Percentiles rank a stretch among this genome's conserved stretches.
phyloP scores from a whole-genome alignment of 2,329 filamentous ascomycete species.

The Rhynchosporium secalis region DNA sequence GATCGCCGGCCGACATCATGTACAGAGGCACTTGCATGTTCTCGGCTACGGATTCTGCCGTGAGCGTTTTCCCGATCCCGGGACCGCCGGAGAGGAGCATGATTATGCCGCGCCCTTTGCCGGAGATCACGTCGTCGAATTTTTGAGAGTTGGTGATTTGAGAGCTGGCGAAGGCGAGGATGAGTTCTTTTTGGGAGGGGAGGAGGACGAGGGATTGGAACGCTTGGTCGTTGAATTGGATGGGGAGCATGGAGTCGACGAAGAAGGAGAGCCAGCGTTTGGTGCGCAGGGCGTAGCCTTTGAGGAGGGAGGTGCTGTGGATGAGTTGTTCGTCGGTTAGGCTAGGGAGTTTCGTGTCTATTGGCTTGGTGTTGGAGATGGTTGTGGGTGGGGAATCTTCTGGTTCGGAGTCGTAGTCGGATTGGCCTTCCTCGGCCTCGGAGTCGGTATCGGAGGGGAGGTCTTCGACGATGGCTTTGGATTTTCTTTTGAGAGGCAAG shows the following conservation, averaged over 20 bases:
- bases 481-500: slow-evolving; percentile 22
- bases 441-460: slow-evolving; percentile 7
- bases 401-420: slow-evolving; percentile 4
- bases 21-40: slow-evolving; percentile 35
- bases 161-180: slow-evolving; percentile 51
- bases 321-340: slow-evolving; percentile 46
- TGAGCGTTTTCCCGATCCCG: slow-evolving; percentile 51
- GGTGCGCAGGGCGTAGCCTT: slow-evolving; percentile 51
- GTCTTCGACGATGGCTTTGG: slow-evolving; percentile 17
- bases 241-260: slow-evolving; percentile 47
- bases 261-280: slow-evolving; percentile 53
- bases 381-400: not conserved
- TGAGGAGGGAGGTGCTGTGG: slow-evolving; percentile 44
- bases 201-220: slow-evolving; percentile 53
- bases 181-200: slow-evolving; percentile 51
- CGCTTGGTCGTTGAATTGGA: slow-evolving; percentile 50
- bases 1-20: slow-evolving; percentile 38
- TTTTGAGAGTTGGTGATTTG: slow-evolving; percentile 45
- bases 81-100: slow-evolving; percentile 50
- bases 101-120: slow-evolving; percentile 53
- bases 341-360: slow-evolving; percentile 32
- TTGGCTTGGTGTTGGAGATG: slow-evolving; percentile 10
- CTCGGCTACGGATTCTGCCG: slow-evolving; percentile 37
- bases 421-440: not conserved
- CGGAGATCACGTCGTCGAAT: slow-evolving; percentile 55